Evolutionary conservation across 305 asterid species (phyloP).

Genomic region (Solanum hybrid): DNA sequence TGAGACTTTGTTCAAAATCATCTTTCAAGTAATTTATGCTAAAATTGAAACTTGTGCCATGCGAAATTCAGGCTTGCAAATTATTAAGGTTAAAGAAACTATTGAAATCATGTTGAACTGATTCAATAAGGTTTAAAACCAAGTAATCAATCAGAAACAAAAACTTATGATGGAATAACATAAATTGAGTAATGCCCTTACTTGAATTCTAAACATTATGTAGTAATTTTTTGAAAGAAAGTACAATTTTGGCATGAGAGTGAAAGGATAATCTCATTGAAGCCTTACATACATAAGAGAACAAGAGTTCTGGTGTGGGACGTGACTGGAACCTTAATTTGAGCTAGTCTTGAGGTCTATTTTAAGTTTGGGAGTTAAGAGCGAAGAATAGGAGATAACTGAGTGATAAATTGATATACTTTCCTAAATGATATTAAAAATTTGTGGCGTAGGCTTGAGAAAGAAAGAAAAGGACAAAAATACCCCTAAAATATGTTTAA

Average conservation of each 20-base stretch:
- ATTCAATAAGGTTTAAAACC: not conserved
- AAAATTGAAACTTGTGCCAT: not conserved
- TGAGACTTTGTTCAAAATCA: not conserved
- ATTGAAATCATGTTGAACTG: no score
- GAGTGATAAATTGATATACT: not conserved
- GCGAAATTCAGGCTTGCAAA: not conserved
- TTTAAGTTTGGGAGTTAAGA: not conserved
- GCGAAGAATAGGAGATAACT: not conserved
- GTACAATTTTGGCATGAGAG: not conserved
- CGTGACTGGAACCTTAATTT: not conserved
- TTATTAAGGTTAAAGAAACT: not conserved
- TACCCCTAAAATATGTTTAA: not conserved
- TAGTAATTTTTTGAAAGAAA: no score
- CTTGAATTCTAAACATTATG: not conserved
- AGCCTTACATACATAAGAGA: not conserved
- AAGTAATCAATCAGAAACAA: not conserved
- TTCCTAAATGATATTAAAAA: not conserved
- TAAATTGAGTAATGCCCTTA: not conserved
- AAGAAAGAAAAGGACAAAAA: not conserved
- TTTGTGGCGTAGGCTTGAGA: not conserved
- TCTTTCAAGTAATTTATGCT: not conserved
- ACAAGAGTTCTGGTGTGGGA: no score
- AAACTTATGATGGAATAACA: not conserved
- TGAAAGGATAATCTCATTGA: not conserved
- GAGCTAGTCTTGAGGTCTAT: not conserved